These are phyloP conservation scores for Mycena latifolia DNA, from an alignment of 768 basidiomycete species.

Conservation along the genomic window DNA sequence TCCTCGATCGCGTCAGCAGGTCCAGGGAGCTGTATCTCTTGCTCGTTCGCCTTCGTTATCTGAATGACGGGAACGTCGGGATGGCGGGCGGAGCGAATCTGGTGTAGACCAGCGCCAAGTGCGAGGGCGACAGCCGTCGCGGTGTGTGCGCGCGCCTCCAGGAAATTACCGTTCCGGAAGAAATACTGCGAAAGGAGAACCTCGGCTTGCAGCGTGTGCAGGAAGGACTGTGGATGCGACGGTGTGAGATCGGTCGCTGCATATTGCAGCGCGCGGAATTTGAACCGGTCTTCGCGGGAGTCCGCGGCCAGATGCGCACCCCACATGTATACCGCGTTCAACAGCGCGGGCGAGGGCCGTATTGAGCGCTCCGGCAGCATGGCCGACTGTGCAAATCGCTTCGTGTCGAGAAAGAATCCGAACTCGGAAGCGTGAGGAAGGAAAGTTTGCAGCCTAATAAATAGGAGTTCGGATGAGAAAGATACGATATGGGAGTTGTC, in stretches of 20 bases:
- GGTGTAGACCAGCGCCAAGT: constrained; percentile 61
- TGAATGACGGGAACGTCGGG: constrained; percentile 50
- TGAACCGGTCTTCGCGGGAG: constrained; percentile 14
- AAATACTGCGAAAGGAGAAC: constrained; percentile 77
- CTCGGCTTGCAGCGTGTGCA: constrained; percentile 72
- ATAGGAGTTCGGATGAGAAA: constrained; percentile 2
- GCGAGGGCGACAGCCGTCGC: constrained; percentile 66
- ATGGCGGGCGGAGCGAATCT: constrained; percentile 48
- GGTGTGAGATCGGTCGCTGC: constrained; percentile 57
- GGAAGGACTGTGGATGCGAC: constrained; percentile 61
- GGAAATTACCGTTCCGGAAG: constrained; percentile 66
- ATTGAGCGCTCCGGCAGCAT: constrained; percentile 24
- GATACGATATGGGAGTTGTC: constrained; percentile 22
- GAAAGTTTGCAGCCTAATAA: constrained; percentile 67
- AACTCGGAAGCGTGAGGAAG: constrained; percentile 68
- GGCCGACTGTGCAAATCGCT: constrained; percentile 47
- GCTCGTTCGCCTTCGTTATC: constrained; percentile 49
- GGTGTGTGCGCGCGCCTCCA: constrained; percentile 72
- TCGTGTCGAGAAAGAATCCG: constrained; percentile 74
- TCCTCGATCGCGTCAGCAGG: constrained; percentile 64
- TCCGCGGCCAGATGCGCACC: constrained; percentile 45
- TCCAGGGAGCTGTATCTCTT: constrained; percentile 52
- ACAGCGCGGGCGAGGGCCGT: constrained; percentile 40
- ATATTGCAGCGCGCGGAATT: constrained; percentile 52
- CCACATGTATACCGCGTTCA: constrained; percentile 48